These are phyloP conservation scores for Arachnomyces sp. DNA, from an alignment of 2,329 filamentous ascomycete genomes.

Conservation along the genomic window DNA sequence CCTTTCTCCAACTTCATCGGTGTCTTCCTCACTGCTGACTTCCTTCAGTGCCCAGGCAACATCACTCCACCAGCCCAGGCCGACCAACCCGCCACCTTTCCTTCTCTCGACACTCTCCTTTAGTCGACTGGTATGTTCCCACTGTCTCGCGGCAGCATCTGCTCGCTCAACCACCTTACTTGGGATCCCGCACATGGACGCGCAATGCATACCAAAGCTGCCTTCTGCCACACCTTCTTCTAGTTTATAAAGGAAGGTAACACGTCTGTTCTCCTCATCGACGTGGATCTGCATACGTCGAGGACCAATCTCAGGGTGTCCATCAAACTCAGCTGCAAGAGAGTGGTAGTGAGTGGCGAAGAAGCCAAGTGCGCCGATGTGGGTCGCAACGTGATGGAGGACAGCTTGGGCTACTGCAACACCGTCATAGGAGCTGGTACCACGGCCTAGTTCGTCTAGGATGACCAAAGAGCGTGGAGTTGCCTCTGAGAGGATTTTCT, in stretches of 20 bases:
- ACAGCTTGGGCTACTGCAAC: constrained; percentile 95
- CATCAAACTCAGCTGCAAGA: constrained; percentile 79
- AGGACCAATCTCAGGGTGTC: constrained; percentile 77
- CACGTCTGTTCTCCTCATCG: constrained; percentile 69
- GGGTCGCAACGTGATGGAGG: constrained; percentile 87
- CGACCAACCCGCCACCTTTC: constrained; percentile 70
- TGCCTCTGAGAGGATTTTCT: constrained; percentile 93
- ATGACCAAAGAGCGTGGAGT: constrained; percentile 92
- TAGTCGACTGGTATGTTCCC: constrained; percentile 88
- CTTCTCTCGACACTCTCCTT: constrained; percentile 81
- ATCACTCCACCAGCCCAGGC: constrained; percentile 80
- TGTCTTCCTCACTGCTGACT: constrained; percentile 18
- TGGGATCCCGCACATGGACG: constrained; percentile 93
- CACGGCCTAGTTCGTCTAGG: constrained; percentile 88
- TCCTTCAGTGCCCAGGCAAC: constrained; percentile 67
- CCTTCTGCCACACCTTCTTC: constrained; percentile 92
- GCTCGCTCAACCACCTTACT: constrained; percentile 73
- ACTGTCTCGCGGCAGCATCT: constrained; percentile 78
- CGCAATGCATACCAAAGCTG: constrained; percentile 98
- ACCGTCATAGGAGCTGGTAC: constrained; percentile 91
- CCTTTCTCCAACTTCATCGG: constrained; percentile 37
- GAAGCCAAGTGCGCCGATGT: constrained; percentile 89
- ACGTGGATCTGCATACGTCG: constrained; percentile 93
- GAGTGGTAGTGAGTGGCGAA: constrained; percentile 98
- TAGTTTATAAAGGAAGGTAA: constrained; percentile 94